Base-by-base conservation (phyloP, 441 rosid genomes). In the Metrosideros polymorpha region DNA sequence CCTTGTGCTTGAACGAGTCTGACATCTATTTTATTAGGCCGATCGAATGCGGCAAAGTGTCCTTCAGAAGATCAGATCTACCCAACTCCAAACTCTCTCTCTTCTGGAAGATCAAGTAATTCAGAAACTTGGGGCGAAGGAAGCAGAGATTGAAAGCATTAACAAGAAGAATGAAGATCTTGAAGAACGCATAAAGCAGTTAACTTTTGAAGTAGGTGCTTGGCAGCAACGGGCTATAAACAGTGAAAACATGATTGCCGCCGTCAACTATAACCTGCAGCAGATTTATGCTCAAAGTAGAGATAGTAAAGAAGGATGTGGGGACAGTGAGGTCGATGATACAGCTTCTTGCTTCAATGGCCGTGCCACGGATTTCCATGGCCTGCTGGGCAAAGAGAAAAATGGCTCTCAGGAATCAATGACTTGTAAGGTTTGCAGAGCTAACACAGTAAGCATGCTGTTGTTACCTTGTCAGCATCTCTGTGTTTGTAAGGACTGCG, bases 381-480 rank as follows among this genome's bases (percentile, higher is more conserved):
- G 47, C 85, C 87, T 91, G 84, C 95, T 92, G 54, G 86, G 87
- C 82, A 92, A 89, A 86, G 95, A 92, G 86, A 91, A 86, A 50
- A 89, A 84, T 79, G 93, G 86, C 61, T 84, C 84, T 89, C 92
- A 92, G 89, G 91, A 90, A 89, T 82, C 83, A 93, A 93, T 92
- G 95, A 89, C 89, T 87, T 97, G 99, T 87, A 96, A 93, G 92
- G 92, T 89, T 84, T 97, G 99, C 91, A 87, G 95, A 86, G 95
- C 91, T 57, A 93, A 92, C 24, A 92, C 93, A 82, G 95, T 91
- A 27, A 91, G 94, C 89, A 96, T 97, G 98, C 95, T 97, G 89
- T 92, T 96, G 91, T 88, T 95, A 85, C 99, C 99, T 7, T 97
- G 99, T 92, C 94, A 94, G 95, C 99, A 97, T 93, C 95, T 97